Conservation (phyloP, 805 yeast genomes). For the Saturnispora bothae region DNA sequence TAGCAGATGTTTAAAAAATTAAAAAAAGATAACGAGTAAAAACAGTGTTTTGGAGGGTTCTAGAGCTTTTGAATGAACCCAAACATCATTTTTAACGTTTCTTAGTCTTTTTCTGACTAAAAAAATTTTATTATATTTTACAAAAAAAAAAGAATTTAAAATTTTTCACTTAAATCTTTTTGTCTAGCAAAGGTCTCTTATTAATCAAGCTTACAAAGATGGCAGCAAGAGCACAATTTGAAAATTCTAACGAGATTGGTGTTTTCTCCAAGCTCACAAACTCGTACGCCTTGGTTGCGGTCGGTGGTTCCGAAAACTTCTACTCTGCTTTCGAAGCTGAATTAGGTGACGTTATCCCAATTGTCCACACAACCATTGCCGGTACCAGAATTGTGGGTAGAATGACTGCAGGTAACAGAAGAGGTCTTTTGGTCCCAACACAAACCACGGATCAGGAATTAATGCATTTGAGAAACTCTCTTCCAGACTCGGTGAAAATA, state of each 20-base stretch:
- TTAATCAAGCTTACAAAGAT: slow-evolving; percentile 20
- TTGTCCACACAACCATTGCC: slow-evolving; percentile 94
- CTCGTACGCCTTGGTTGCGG: slow-evolving; percentile 91
- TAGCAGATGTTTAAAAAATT: not conserved
- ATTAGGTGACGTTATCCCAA: slow-evolving; percentile 91
- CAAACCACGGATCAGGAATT: slow-evolving; percentile 98
- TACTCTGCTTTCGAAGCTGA: slow-evolving; percentile 97
- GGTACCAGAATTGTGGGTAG: slow-evolving; percentile 97
- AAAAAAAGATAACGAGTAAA: not conserved
- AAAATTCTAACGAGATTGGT: slow-evolving; percentile 84
- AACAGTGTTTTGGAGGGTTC: not conserved
- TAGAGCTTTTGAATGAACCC: not conserved
- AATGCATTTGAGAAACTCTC: slow-evolving; percentile 91
- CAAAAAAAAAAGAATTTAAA: not conserved
- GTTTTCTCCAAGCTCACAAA: slow-evolving; percentile 92
- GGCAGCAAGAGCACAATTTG: slow-evolving; percentile 73
- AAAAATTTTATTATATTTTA: not conserved
- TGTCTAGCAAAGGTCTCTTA: not conserved
- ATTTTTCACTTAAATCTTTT: not conserved
- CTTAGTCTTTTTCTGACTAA: not conserved
- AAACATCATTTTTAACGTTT: not conserved
- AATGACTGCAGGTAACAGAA: slow-evolving; percentile 97
- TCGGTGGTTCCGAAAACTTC: slow-evolving; percentile 81
- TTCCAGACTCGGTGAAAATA: slow-evolving; percentile 90
- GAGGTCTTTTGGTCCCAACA: slow-evolving; percentile 93